These are phyloP conservation scores for Scutellaria galericulata DNA, from an alignment of 257 asterid genomes.

Conservation along the genomic window DNA sequence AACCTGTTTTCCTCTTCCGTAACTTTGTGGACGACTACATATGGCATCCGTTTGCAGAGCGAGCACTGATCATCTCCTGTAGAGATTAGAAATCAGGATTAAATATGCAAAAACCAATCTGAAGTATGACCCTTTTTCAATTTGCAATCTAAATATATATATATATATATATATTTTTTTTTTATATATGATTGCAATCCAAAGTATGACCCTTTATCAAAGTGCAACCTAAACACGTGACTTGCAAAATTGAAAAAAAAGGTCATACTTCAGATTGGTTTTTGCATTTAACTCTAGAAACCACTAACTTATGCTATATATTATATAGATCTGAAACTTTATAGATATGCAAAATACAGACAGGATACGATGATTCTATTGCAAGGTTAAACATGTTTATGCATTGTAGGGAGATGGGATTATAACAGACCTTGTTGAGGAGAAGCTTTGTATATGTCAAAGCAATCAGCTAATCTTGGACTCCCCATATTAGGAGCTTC, in stretches of 20 bases:
- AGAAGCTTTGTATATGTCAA: slow-evolving; percentile 61
- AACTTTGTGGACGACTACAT: slow-evolving; percentile 39
- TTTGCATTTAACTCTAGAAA: not conserved
- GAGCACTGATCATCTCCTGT: slow-evolving; percentile 43
- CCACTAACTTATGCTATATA: not conserved
- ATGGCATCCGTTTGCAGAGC: slow-evolving; percentile 49
- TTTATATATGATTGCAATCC: too few relatives aligned
- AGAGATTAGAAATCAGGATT: not conserved
- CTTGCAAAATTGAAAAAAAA: too few relatives aligned
- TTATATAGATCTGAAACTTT: not conserved
- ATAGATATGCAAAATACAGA: too few relatives aligned
- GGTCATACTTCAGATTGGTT: too few relatives aligned
- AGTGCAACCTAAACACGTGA: too few relatives aligned
- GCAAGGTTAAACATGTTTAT: too few relatives aligned
- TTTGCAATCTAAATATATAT: too few relatives aligned
- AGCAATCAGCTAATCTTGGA: slow-evolving; percentile 87
- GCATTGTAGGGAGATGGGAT: not conserved
- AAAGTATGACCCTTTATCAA: too few relatives aligned
- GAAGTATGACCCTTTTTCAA: too few relatives aligned
- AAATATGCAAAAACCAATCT: too few relatives aligned
- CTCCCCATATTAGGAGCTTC: slow-evolving; percentile 87
- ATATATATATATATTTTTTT: too few relatives aligned
- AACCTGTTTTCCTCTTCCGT: slow-evolving; percentile 57
- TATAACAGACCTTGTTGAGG: slow-evolving; percentile 47
- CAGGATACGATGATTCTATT: too few relatives aligned